Evolutionary conservation across 2,329 filamentous ascomycete species (phyloP), one percentile per base, ranked within the genome.

Genomic region (Aphanocladium album): DNA sequence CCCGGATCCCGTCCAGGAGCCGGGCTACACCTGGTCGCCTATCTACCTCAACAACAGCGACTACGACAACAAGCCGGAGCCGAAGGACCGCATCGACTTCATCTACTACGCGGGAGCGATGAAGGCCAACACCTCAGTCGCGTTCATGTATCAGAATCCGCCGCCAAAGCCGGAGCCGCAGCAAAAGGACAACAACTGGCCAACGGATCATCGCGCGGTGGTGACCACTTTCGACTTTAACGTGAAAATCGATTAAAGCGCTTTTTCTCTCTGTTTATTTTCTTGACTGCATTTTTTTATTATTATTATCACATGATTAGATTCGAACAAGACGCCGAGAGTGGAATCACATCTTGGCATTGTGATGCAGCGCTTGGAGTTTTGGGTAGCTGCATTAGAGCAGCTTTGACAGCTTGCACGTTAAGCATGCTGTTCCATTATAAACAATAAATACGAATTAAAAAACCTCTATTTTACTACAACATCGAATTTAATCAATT

Each of bases 41-140:
- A 64, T 78, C 6, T 73, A 68, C 57, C 67, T 69, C 17, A 65
- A 66, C 21, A 76, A 77, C 62, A 6, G n/a, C n/a, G 49, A 37
- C 4, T 16, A 19, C 5, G 63, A 67, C 0, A 68, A 68, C 17
- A 60, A 68, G 0, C 50, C 65, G 0, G 76, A 78, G 67, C 76
- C 76, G 0, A 64, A 72, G 55, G 76, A 78, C 58, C 65, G 76
- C n/a, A 78, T 78, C 37, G 76, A 78, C 63, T 78, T 77, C 58
- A 70, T 78, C 23, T 77, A 77, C 37, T 70, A 75, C 66, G 74
- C 73, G 60, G 75, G 74, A 0, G 57, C 60, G 7, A 66, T 54
- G 51, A 21, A 23, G 3, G 3, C 41, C 37, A 19, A 19, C 0
- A 66, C 65, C 12, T 75, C 76, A 0, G 62, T 68, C 8, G 64